These are phyloP conservation scores for Exophiala sp. DNA, from an alignment of 2,329 filamentous ascomycete genomes.

Conservation along the genomic window DNA sequence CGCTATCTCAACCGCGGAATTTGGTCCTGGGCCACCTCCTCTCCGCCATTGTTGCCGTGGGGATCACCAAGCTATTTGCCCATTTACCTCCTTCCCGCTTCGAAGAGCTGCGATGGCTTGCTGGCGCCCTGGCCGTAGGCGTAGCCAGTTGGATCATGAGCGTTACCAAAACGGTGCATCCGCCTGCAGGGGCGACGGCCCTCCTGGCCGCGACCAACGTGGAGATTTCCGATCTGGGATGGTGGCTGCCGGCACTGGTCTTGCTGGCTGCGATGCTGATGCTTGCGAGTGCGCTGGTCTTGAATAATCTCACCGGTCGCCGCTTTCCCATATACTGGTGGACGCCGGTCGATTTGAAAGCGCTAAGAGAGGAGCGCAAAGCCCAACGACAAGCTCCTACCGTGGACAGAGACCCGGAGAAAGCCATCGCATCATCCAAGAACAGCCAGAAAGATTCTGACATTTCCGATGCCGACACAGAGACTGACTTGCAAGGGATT, in stretches of 20 bases:
- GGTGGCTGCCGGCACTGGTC: conserved; percentile 61
- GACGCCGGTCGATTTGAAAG: conserved; percentile 26
- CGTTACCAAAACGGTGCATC: conserved; percentile 65
- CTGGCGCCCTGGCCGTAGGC: conserved; percentile 60
- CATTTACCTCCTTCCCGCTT: conserved; percentile 39
- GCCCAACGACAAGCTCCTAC: neutral
- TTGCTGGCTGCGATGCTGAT: conserved; percentile 57
- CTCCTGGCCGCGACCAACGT: conserved; percentile 60
- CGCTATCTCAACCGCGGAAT: conserved; percentile 67
- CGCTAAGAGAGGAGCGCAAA: conserved; percentile 13
- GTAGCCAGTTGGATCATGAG: conserved; percentile 59
- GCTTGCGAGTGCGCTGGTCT: conserved; percentile 54
- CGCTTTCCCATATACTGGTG: conserved; percentile 63
- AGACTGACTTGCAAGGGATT: conserved; percentile 2
- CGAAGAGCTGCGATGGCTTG: conserved; percentile 56
- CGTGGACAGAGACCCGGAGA: conserved; percentile 10
- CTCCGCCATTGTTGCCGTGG: conserved; percentile 55
- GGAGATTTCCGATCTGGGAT: conserved; percentile 54
- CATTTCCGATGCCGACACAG: conserved; percentile 14
- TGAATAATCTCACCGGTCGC: conserved; percentile 62
- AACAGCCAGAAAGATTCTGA: neutral
- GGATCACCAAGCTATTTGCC: conserved; percentile 60
- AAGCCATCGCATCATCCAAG: neutral
- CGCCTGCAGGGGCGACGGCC: conserved; percentile 68
- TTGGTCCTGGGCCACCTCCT: conserved; percentile 62